Evolutionary conservation across 2,329 filamentous ascomycete genomes (phyloP).

Genomic region (Fusarium caatingaense): DNA sequence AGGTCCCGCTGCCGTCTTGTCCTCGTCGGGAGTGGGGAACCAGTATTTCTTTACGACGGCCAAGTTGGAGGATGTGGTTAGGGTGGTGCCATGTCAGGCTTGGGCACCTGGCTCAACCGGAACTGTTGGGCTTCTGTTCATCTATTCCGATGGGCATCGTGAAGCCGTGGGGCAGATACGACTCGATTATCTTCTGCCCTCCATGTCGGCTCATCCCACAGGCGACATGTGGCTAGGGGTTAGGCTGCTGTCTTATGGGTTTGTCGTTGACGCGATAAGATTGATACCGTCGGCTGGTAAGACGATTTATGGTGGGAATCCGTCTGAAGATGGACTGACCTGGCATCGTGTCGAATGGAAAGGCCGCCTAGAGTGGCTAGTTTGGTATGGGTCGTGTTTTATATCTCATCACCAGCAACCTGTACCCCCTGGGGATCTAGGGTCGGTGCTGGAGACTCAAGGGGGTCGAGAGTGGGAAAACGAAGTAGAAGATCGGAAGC

Average conservation of each 20-base stretch:
- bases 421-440: background rate
- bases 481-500: background rate
- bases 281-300: constrained; percentile 4
- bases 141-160: constrained; percentile 13
- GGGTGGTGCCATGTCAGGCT: background rate
- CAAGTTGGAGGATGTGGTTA: constrained; percentile 2
- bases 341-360: constrained; percentile 5
- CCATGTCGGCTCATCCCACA: background rate
- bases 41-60: constrained; percentile 2
- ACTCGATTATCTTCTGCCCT: constrained; percentile 10
- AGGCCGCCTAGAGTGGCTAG: constrained; percentile 8
- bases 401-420: background rate
- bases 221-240: constrained; percentile 22
- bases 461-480: constrained; percentile 1
- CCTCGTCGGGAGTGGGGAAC: background rate
- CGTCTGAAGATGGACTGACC: background rate
- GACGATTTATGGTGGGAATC: constrained; percentile 1
- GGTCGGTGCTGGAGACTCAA: background rate
- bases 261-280: constrained; percentile 5
- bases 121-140: constrained; percentile 16
- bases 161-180: constrained; percentile 22
- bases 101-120: constrained; percentile 14
- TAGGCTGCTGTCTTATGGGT: background rate
- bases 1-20: background rate
- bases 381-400: constrained; percentile 1